phyloP scores from a whole-genome alignment of 2,329 filamentous ascomycete genomes.

The Achaetomium macrosporum region DNA sequence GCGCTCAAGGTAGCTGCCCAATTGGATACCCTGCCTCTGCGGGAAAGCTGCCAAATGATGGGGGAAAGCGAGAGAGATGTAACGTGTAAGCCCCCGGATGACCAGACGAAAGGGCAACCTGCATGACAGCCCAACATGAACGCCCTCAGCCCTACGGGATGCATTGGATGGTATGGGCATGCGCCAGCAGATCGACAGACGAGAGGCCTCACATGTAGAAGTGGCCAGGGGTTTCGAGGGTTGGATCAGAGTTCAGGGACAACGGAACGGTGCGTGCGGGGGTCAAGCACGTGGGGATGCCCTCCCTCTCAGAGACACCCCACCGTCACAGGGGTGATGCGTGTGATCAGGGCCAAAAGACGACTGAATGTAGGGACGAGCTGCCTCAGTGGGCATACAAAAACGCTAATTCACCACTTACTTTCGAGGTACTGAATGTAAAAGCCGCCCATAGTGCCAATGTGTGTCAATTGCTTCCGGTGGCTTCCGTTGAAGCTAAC shows the following conservation, averaged over 20 bases:
- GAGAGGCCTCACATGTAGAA: constrained; percentile 14
- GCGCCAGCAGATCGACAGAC: constrained; percentile 13
- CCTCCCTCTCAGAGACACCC: constrained; percentile 21
- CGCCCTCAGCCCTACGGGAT: constrained; percentile 28
- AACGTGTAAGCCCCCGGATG: neutral
- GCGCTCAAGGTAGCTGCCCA: constrained; percentile 13
- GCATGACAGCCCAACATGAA: constrained; percentile 33
- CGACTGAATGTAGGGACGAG: neutral
- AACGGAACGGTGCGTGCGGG: constrained; percentile 27
- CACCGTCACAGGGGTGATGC: constrained; percentile 17
- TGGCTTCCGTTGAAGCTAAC: no score
- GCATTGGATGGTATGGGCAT: constrained; percentile 7
- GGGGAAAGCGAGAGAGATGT: neutral
- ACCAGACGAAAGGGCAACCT: constrained; percentile 27
- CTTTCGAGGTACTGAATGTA: constrained; percentile 70
- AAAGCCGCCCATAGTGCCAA: constrained; percentile 54
- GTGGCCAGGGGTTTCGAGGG: constrained; percentile 12
- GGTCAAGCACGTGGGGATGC: constrained; percentile 24
- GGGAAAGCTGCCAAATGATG: neutral
- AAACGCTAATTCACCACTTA: constrained; percentile 45
- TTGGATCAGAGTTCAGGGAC: constrained; percentile 19
- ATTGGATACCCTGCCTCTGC: constrained; percentile 13
- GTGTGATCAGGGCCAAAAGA: constrained; percentile 12
- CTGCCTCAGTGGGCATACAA: neutral
- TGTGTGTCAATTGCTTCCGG: constrained; percentile 18